These are phyloP conservation scores for Thalassiosira profunda DNA, from an alignment of 108 stramenopile species.

Conservation along the genomic window DNA sequence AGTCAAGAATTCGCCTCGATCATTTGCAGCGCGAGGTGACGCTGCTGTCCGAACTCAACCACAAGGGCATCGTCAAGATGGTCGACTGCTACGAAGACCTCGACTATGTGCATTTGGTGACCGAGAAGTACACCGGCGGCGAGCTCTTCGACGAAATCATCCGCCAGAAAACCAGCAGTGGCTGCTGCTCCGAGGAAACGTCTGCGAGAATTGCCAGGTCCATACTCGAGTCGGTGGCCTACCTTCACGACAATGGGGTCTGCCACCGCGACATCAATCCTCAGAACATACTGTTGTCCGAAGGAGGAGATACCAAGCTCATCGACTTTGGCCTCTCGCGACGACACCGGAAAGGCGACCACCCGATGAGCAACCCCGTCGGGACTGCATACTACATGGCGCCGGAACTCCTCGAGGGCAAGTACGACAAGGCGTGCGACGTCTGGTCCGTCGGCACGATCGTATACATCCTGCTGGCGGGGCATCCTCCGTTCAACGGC, in stretches of 20 bases:
- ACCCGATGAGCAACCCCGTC: not conserved
- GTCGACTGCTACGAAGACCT: conserved; percentile 49
- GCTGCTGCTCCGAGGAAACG: conserved; percentile 17
- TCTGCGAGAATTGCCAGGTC: conserved; percentile 23
- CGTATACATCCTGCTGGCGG: conserved; percentile 77
- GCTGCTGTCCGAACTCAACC: not conserved
- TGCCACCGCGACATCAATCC: conserved; percentile 76
- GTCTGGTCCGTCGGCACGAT: conserved; percentile 86
- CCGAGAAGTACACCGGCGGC: conserved; percentile 31
- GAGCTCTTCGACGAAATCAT: conserved; percentile 1
- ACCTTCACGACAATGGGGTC: conserved; percentile 62
- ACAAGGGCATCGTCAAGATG: conserved; percentile 55
- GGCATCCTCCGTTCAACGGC: conserved; percentile 84
- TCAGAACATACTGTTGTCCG: conserved; percentile 80
- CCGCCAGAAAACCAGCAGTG: not conserved
- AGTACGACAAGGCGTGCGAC: conserved; percentile 56
- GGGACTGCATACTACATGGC: conserved; percentile 51
- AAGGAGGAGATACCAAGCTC: too few relatives aligned
- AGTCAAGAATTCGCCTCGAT: conserved; percentile 3
- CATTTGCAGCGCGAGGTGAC: conserved; percentile 1
- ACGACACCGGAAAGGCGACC: not conserved
- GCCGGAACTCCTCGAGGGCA: conserved; percentile 45
- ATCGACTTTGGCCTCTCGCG: conserved; percentile 71
- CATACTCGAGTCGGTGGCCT: conserved; percentile 59
- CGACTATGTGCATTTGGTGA: conserved; percentile 52